Percentiles rank a stretch among this genome's conserved stretches.
Conservation (phyloP, 768 basidiomycete genomes). For the Tremella fuciformis region DNA sequence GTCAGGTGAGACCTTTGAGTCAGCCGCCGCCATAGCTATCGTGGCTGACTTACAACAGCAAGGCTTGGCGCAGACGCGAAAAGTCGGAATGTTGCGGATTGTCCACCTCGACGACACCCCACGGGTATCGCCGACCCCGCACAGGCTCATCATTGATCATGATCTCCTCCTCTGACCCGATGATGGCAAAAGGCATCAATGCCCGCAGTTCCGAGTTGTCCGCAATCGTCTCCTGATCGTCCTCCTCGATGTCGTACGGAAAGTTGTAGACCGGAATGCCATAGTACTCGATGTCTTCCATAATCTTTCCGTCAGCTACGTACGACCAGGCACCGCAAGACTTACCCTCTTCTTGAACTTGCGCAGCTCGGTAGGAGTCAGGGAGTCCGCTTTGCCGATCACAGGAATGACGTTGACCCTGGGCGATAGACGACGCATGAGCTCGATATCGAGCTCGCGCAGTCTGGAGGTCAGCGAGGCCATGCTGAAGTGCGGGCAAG, state of each 20-base stretch:
- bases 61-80: slow-evolving; percentile 81
- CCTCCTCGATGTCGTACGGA: slow-evolving; percentile 98
- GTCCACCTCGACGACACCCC: slow-evolving; percentile 98
- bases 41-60: slow-evolving; percentile 67
- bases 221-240: slow-evolving; percentile 96
- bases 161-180: slow-evolving; percentile 96
- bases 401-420: slow-evolving; percentile 99
- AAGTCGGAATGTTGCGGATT: slow-evolving; percentile 99
- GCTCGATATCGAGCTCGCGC: slow-evolving; percentile 97
- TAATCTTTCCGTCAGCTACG: slow-evolving; percentile 61
- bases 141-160: slow-evolving; percentile 81
- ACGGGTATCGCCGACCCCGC: slow-evolving; percentile 92
- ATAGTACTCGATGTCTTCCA: slow-evolving; percentile 99
- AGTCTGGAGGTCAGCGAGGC: slow-evolving; percentile 53
- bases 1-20: slow-evolving; percentile 76
- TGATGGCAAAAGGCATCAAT: slow-evolving; percentile 91
- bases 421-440: slow-evolving; percentile 96
- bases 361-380: slow-evolving; percentile 86
- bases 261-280: slow-evolving; percentile 99
- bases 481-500: neutral
- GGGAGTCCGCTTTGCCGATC: slow-evolving; percentile 87
- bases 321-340: slow-evolving; percentile 53
- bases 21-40: slow-evolving; percentile 1
- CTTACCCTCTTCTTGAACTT: slow-evolving; percentile 89
- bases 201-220: slow-evolving; percentile 94